Evolutionary conservation across 805 yeast species (phyloP), one percentile per base, ranked within the genome.

Genomic region (Cyberlindnera samutprakarnensis): DNA sequence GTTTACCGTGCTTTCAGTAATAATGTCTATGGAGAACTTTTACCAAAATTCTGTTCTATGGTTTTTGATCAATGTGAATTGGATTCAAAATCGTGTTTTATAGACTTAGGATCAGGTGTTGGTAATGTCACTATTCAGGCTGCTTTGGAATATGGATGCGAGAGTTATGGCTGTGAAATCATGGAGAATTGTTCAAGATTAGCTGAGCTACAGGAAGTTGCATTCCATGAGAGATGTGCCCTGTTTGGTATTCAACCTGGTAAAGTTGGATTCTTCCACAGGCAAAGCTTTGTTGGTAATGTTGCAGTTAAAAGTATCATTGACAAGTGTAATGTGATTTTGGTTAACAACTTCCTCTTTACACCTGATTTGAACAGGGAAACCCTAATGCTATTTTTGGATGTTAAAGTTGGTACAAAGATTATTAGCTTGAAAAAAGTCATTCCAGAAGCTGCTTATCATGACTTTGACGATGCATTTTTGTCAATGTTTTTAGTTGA

Each of bases 81-180:
- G 30, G 54, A 61, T 23, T 64, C 72, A 2, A 57, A 55, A 2
- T 69, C 72, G 27, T 70, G 64, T n/a, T 87, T 86, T 47, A 75
- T 88, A 40, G 96, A 88, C 56, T 62, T 88, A 16, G 96, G 96
- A 0, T 85, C 95, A 0, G 96, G 96, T 12, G 96, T 88, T 12
- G 96, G 96, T 0, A 88, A 88, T 51, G 85, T 95, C 36, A 79
- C 82, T 0, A 68, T 87, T 25, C 96, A 87, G 53, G 94, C 95
- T 0, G 86, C 95, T 0, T 55, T 88, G 22, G 95, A 87, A 47
- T 75, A 72, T 51, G 95, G 95, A 2, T 81, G 87, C 38, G 66
- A 66, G 32, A 78, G 94, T 54, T 85, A 83, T 48, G 96, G 96
- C 1, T 84, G 90, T 56, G 96, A 88, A 52, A 71, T 88, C 29